These are phyloP conservation scores for Ceratocystis huliohia DNA, from an alignment of 2,329 filamentous ascomycete genomes.

Conservation along the genomic window DNA sequence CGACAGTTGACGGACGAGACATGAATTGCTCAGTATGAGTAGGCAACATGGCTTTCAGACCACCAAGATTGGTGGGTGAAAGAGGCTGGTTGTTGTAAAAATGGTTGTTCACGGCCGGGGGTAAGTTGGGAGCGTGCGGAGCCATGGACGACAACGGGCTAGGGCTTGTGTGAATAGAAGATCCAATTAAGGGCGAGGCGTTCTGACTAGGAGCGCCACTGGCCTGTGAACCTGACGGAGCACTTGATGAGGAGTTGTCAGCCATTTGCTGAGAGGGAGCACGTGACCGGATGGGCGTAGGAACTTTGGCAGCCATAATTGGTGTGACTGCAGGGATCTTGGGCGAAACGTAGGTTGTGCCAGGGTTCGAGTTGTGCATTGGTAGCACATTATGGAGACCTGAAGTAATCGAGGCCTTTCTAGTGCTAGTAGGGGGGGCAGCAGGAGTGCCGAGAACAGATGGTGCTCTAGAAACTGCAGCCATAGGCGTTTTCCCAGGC, in stretches of 20 bases:
- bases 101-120: slow-evolving; percentile 22
- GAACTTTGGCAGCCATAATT: slow-evolving; percentile 59
- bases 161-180: slow-evolving; percentile 52
- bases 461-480: slow-evolving; percentile 30
- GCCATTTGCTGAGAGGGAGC: slow-evolving; percentile 62
- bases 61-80: slow-evolving; percentile 48
- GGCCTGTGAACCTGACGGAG: slow-evolving; percentile 52
- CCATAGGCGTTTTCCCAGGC: slow-evolving; percentile 28
- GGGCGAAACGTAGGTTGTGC: slow-evolving; percentile 57
- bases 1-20: slow-evolving; percentile 21
- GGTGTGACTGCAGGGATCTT: slow-evolving; percentile 70
- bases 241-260: slow-evolving; percentile 55
- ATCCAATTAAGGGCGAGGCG: slow-evolving; percentile 47
- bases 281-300: slow-evolving; percentile 64
- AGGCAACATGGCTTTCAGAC: slow-evolving; percentile 42
- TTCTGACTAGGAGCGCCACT: slow-evolving; percentile 42
- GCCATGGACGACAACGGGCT: slow-evolving; percentile 40
- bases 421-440: not conserved
- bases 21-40: slow-evolving; percentile 30
- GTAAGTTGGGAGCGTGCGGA: slow-evolving; percentile 5
- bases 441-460: slow-evolving; percentile 2
- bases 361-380: slow-evolving; percentile 45
- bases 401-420: slow-evolving; percentile 4
- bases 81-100: slow-evolving; percentile 35
- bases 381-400: slow-evolving; percentile 39